A percentile compares a stretch with the other conserved stretches of the same genome.
Evolutionary conservation across 768 basidiomycete species (phyloP).

Genomic region (Suillus weaverae): DNA sequence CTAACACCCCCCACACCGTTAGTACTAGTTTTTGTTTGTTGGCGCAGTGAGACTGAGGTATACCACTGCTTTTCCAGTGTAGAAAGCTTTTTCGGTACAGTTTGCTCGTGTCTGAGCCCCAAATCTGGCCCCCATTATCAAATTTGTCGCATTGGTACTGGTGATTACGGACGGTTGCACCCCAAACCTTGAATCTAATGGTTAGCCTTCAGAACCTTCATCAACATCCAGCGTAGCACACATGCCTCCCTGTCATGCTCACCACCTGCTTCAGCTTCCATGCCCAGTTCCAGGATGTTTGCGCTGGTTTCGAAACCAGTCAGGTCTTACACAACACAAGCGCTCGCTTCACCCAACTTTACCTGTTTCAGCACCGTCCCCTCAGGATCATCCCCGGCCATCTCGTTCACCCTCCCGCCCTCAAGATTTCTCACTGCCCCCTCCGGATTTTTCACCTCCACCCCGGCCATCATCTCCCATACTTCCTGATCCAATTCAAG

Average conservation of each 20-base stretch:
- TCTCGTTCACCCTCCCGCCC: not conserved
- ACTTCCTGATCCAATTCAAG: not conserved
- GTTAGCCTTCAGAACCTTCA: too few relatives aligned
- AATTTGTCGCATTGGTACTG: not conserved
- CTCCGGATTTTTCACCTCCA: not conserved
- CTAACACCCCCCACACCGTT: not conserved
- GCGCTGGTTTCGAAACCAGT: not conserved
- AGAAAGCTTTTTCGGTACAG: not conserved
- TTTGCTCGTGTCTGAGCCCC: not conserved
- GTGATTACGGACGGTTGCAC: not conserved
- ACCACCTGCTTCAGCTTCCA: not conserved
- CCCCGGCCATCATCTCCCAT: not conserved
- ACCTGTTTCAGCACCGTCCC: not conserved
- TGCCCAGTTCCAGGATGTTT: not conserved
- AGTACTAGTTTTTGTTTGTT: not conserved
- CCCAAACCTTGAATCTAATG: too few relatives aligned
- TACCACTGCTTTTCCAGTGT: not conserved
- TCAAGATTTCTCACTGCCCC: not conserved
- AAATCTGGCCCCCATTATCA: not conserved
- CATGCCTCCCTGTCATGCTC: not conserved
- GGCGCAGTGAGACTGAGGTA: not conserved
- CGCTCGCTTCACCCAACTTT: not conserved
- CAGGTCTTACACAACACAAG: not conserved
- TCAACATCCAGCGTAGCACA: not conserved
- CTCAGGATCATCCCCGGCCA: not conserved